Evolutionary conservation across 768 basidiomycete genomes (phyloP), one percentile per base, ranked within the genome.

Genomic region (Russula earlei): DNA sequence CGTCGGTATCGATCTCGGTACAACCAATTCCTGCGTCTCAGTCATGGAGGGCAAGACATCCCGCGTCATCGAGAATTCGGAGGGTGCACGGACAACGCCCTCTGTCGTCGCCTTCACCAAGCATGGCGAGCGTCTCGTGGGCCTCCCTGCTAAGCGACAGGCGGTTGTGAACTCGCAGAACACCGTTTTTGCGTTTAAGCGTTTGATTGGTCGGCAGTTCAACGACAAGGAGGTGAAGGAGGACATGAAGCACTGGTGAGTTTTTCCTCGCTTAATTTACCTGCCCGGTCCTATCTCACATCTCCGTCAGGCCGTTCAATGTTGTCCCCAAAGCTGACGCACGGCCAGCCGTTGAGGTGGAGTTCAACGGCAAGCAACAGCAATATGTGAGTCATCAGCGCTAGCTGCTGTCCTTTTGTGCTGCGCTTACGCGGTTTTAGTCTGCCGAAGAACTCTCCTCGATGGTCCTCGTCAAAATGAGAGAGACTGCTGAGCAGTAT

Each of bases 61-160:
- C 48, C 87, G 90, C 63, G 95, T 98, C 61, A 87, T 99, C 63
- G 96, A 97, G 74, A 98, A 98, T 76, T 76, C 94, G 5, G 95
- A 98, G 76, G 95, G 96, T 76, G 89, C 88, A 55, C 84, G 96
- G 63, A 98, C 96, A 60, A 99, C 96, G 15, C 96, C 96, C 2
- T 99, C 96, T 37, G 92, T 97, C 54, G 91, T 98, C 63, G 95
- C 95, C 37, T 99, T 99, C 79, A 92, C 96, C 53, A 96, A 97
- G 71, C 93, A 97, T 65, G 92, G 91, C 54, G 96, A 99, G 70
- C 91, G 95, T 56, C 79, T 97, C 31, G 86, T 96, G 57, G 95
- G 95, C 71, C 81, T 96, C 41, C 94, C 95, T 22, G 96, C 95
- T 11, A 94, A 97, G 73, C 90, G 94, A 47, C 95, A 98, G 71